These are phyloP conservation scores for Magnolia sinica DNA, from an alignment of 164 flowering plant species.

Conservation along the genomic window DNA sequence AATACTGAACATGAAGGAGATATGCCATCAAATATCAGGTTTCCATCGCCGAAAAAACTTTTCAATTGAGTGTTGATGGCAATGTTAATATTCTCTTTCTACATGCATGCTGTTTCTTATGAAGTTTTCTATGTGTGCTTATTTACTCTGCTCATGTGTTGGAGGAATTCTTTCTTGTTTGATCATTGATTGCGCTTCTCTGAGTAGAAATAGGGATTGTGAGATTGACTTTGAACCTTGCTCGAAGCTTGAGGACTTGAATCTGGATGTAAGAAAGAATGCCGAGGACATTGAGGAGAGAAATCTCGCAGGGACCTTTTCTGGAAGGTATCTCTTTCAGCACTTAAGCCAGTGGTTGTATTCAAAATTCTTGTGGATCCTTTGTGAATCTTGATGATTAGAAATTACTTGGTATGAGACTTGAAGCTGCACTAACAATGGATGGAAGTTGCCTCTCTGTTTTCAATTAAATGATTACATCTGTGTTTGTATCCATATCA, in stretches of 20 bases:
- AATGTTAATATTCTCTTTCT: not conserved
- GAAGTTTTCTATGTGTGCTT: not conserved
- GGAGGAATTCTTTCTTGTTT: constrained; percentile 11
- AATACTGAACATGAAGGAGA: constrained; percentile 31
- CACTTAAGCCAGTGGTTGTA: not conserved
- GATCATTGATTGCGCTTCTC: constrained; percentile 13
- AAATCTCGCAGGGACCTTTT: constrained; percentile 26
- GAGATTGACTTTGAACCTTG: constrained; percentile 69
- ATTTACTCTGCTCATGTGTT: constrained; percentile 6
- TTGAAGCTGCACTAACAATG: not conserved
- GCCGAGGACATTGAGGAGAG: constrained; percentile 31
- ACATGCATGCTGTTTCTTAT: not conserved
- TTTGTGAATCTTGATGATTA: not conserved
- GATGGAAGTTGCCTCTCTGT: not conserved
- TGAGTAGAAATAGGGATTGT: constrained; percentile 39
- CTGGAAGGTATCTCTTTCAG: constrained; percentile 40
- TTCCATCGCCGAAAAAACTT: constrained; percentile 4
- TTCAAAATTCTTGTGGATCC: not conserved
- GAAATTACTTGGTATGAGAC: not conserved
- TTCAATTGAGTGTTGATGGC: not conserved
- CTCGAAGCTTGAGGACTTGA: constrained; percentile 86
- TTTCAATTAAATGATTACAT: no score
- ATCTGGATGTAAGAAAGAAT: constrained; percentile 69
- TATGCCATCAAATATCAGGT: constrained; percentile 43
- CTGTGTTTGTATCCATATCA: no score